phyloP scores from a whole-genome alignment of 2,329 filamentous ascomycete genomes.

The Knoxdaviesia capensis region DNA sequence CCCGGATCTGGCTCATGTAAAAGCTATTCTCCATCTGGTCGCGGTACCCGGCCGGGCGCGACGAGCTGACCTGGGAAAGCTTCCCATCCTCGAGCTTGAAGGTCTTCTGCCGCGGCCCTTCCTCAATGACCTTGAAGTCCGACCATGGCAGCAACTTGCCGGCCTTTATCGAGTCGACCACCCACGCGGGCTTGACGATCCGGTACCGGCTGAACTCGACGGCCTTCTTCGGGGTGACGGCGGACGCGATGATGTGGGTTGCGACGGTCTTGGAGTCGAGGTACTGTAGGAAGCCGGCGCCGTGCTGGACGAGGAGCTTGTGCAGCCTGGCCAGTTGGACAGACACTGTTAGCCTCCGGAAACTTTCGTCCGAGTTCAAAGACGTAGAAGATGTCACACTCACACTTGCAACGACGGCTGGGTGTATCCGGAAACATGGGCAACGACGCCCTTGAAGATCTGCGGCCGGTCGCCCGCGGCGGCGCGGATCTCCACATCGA shows the following conservation, averaged over 20 bases:
- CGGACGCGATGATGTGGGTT: conserved; percentile 88
- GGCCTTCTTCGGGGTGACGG: conserved; percentile 77
- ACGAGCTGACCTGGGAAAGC: conserved; percentile 42
- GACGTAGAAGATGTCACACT: conserved; percentile 7
- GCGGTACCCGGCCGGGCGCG: conserved; percentile 42
- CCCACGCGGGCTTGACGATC: conserved; percentile 87
- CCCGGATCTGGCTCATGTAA: conserved; percentile 54
- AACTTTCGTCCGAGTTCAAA: too few relatives aligned
- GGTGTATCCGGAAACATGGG: conserved; percentile 88
- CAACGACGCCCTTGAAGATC: conserved; percentile 81
- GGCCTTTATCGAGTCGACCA: conserved; percentile 71
- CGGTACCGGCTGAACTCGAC: conserved; percentile 76
- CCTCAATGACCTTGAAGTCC: conserved; percentile 64
- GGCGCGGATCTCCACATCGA: conserved; percentile 64
- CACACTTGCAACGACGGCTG: conserved; percentile 73
- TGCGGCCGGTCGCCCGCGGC: conserved; percentile 49
- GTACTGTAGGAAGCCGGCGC: conserved; percentile 90
- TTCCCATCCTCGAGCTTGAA: conserved; percentile 43
- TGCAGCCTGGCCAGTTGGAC: conserved; percentile 35
- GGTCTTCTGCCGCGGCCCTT: conserved; percentile 65
- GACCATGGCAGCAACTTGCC: conserved; percentile 74
- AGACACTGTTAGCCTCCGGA: too few relatives aligned
- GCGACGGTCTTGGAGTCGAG: conserved; percentile 85
- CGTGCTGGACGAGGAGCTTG: conserved; percentile 71
- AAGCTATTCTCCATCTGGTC: conserved; percentile 70